Conservation (phyloP, 2,329 filamentous ascomycete genomes). For the Aspergillus tanneri region DNA sequence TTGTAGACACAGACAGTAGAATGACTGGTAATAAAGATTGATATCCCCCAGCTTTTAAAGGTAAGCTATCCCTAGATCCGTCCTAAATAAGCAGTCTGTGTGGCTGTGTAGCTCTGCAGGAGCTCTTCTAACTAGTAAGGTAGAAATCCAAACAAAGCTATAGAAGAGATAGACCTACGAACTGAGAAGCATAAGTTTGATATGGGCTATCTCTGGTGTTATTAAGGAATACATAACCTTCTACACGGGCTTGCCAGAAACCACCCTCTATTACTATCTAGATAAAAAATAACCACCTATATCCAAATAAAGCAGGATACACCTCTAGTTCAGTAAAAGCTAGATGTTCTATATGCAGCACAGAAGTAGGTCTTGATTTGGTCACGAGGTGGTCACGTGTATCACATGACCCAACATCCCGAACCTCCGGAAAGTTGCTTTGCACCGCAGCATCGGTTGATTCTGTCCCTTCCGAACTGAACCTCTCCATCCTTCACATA, state of each 20-base stretch:
- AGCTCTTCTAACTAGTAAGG: background rate
- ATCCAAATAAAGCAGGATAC: too few species aligned
- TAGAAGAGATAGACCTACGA: too few species aligned
- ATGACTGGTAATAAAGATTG: background rate
- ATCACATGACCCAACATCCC: slow-evolving; percentile 30
- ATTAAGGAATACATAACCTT: too few species aligned
- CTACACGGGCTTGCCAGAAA: too few species aligned
- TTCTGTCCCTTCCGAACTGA: slow-evolving; percentile 30
- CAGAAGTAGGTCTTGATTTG: too few species aligned
- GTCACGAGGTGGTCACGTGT: slow-evolving; percentile 34
- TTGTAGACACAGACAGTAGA: background rate
- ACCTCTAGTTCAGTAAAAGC: too few species aligned
- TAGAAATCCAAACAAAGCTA: background rate
- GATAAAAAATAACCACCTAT: too few species aligned
- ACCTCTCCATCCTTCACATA: slow-evolving; percentile 27
- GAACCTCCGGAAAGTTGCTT: slow-evolving; percentile 37
- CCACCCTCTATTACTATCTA: too few species aligned
- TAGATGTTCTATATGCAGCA: too few species aligned
- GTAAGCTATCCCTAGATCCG: background rate
- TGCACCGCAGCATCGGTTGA: slow-evolving; percentile 30
- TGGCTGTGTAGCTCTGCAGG: background rate
- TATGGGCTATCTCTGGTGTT: too few species aligned
- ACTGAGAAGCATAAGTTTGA: too few species aligned
- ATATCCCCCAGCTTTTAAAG: background rate
- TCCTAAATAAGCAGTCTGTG: too few species aligned